Percentiles rank a stretch among this genome's conserved stretches.
phyloP scores from a whole-genome alignment of 2,329 filamentous ascomycete species.

The Stemphylium lycopersici region DNA sequence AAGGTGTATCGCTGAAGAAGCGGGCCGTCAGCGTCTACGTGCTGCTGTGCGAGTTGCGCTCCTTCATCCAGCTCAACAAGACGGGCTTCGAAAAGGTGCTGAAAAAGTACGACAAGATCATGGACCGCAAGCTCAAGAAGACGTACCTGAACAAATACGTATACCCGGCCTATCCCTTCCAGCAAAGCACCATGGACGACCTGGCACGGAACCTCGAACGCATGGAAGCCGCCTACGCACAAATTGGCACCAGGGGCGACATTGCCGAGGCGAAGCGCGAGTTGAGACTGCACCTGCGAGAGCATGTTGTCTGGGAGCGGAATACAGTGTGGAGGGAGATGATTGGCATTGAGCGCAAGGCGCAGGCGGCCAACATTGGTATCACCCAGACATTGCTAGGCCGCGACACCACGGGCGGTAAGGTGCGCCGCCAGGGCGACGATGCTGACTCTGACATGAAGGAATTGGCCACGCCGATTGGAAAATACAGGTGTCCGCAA shows the following conservation, averaged over 20 bases:
- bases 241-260: constrained; percentile 83
- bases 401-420: constrained; percentile 69
- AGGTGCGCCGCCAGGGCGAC: constrained; percentile 82
- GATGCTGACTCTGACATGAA: constrained; percentile 70
- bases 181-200: constrained; percentile 69
- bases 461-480: constrained; percentile 79
- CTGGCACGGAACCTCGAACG: constrained; percentile 74
- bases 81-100: constrained; percentile 95
- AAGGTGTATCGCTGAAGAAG: constrained; percentile 88
- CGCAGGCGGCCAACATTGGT: constrained; percentile 90
- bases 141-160: constrained; percentile 78
- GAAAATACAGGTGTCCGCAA: constrained; percentile 73
- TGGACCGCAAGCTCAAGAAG: constrained; percentile 79
- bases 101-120: constrained; percentile 98
- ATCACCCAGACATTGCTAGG: constrained; percentile 79
- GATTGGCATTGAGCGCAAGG: constrained; percentile 95
- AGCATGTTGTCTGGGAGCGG: constrained; percentile 98
- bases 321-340: constrained; percentile 99
- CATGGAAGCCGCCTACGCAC: constrained; percentile 81
- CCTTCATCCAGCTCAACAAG: constrained; percentile 92
- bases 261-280: constrained; percentile 78
- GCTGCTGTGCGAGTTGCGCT: constrained; percentile 91
- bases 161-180: constrained; percentile 81
- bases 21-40: constrained; percentile 87
- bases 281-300: constrained; percentile 84